A percentile compares a stretch with the other conserved stretches of the same genome.
Conservation (phyloP, 176 grass and related monocot genomes). For the Themeda triandra region DNA sequence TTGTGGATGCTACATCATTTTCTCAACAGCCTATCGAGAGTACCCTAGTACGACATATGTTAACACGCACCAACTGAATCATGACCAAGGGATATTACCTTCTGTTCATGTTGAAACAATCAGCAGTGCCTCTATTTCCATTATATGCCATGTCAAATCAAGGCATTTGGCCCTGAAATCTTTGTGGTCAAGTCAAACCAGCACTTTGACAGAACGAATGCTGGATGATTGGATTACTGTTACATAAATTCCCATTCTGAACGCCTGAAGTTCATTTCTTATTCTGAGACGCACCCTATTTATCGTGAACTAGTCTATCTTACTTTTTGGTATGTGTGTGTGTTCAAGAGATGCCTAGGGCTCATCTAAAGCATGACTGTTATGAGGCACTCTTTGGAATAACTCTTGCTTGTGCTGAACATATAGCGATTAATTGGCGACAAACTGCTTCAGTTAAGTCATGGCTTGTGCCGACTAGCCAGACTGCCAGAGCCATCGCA, state of each 20-base stretch:
- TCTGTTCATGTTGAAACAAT: conserved; percentile 14
- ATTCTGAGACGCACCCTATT: neutral
- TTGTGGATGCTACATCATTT: conserved; percentile 2
- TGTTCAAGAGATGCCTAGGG: neutral
- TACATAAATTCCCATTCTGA: neutral
- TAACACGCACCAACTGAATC: conserved; percentile 19
- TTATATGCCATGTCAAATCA: conserved; percentile 22
- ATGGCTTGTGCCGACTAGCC: no score
- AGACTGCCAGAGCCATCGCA: no score
- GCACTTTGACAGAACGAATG: conserved; percentile 15
- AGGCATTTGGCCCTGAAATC: conserved; percentile 19
- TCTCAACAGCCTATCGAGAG: neutral
- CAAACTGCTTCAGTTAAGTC: neutral
- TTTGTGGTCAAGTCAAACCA: conserved; percentile 16
- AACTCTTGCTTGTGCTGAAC: neutral
- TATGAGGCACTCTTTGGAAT: neutral
- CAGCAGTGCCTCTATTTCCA: conserved; percentile 14
- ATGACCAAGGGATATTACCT: conserved; percentile 16
- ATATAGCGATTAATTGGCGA: neutral
- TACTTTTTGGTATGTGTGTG: neutral
- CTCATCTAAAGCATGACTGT: neutral
- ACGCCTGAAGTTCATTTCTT: neutral
- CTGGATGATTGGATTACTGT: neutral
- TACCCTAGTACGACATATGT: conserved; percentile 1
- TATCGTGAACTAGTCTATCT: neutral